Conservation (phyloP, 1,139 yeast species). For the Suhomyces guaymorum region DNA sequence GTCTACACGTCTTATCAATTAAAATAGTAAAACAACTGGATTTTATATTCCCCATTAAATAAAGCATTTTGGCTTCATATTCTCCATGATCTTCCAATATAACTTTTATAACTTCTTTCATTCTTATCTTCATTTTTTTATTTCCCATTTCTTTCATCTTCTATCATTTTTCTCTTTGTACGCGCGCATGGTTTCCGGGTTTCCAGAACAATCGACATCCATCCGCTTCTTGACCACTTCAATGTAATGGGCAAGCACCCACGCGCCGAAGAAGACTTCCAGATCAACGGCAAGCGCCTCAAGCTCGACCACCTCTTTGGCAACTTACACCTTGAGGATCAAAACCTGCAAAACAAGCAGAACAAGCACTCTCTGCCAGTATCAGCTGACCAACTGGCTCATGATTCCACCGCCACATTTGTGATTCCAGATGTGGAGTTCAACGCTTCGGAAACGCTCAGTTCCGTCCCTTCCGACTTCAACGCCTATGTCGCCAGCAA, state of each 20-base stretch:
- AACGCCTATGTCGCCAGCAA: slow-evolving; percentile 30
- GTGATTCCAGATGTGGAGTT: slow-evolving; percentile 5
- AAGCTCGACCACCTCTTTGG: slow-evolving; percentile 27
- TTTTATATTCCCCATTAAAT: too few species aligned
- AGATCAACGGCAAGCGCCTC: slow-evolving; percentile 22
- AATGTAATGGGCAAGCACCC: slow-evolving; percentile 16
- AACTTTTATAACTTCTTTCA: too few species aligned
- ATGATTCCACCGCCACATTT: background rate
- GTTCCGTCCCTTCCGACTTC: slow-evolving; percentile 9
- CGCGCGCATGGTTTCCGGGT: too few species aligned
- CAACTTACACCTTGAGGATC: slow-evolving; percentile 18
- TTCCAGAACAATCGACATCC: slow-evolving; percentile 17
- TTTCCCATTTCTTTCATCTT: background rate
- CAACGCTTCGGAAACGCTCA: slow-evolving; percentile 1
- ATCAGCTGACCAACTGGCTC: too few species aligned
- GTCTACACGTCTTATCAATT: too few species aligned
- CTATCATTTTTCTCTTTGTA: slow-evolving; percentile 11
- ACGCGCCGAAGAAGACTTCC: slow-evolving; percentile 15
- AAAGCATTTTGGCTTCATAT: too few species aligned
- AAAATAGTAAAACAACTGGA: too few species aligned
- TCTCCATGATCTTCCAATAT: too few species aligned
- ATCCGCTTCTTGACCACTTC: background rate
- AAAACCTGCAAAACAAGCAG: too few species aligned
- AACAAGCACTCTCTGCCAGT: too few species aligned
- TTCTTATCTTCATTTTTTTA: too few species aligned